Evolutionary conservation across 176 grass and related monocot species (phyloP), one percentile per base, ranked within the genome.

Genomic region (Oryza meyeriana): DNA sequence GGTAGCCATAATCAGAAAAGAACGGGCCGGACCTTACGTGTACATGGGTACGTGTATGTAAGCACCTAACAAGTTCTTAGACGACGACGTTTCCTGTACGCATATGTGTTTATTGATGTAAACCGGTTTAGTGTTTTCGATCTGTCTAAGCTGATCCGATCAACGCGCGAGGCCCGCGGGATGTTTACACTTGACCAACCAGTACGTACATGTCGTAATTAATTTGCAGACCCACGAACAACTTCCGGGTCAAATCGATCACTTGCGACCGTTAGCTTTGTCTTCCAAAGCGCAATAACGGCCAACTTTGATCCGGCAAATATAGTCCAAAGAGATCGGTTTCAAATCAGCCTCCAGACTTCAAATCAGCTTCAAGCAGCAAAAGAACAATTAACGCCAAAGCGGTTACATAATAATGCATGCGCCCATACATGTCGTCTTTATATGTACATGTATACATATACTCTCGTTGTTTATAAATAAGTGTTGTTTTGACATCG

Each of bases 111-210:
- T 10, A n/a, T 59, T 10, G 20, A 59, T 11, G 55, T 59, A 9
- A 24, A 59, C 55, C 55, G 22, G 55, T 59, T 59, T 24, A 24
- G 55, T 1, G 55, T 59, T n/a, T 59, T 59, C 55, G 50, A 55
- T 55, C 1, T 59, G 59, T 61, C 35, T 25, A n/a, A n/a, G n/a
- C n/a, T n/a, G n/a, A n/a, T 61, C 35, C 36, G 35, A 5, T 27
- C 36, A 78, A 38, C 59, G 62, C 59, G 12, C 17, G 40, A 20
- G 38, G 5, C 64, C 64, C 61, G 28, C 12, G 1, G 45, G 71
- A 83, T 50, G 71, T 12, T 29, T 39, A 83, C 47, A 33, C 42
- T 11, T 42, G 22, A 75, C 71, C 71, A 55, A 83, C 34, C 71
- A 28, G 38, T 20, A 64, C 2, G 55, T 26, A 18, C 24, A 34